Evolutionary conservation across 2,329 filamentous ascomycete genomes (phyloP).

Genomic region (Monosporascus ibericus): DNA sequence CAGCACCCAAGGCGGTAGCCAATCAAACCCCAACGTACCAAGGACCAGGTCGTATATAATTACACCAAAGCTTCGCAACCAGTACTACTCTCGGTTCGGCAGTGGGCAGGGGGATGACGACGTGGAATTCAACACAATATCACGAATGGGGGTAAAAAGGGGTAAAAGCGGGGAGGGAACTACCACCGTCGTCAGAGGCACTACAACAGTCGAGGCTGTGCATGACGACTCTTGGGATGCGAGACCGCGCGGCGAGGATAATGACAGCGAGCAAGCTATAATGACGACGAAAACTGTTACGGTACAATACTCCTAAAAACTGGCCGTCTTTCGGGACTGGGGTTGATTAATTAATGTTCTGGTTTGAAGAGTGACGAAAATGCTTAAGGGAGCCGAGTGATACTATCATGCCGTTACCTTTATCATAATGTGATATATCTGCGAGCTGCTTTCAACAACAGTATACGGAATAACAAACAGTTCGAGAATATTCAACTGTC

Average conservation of each 20-base stretch:
- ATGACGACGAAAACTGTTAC: constrained; percentile 3
- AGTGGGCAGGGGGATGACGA: background rate
- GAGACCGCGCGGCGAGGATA: background rate
- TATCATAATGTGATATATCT: too few species aligned
- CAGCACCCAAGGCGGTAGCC: background rate
- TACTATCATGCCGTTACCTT: too few species aligned
- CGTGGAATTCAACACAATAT: background rate
- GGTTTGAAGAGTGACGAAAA: too few species aligned
- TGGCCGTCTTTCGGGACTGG: too few species aligned
- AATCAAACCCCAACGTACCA: background rate
- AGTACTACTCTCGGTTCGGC: background rate
- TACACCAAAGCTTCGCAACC: background rate
- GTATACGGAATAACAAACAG: too few species aligned
- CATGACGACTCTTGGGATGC: background rate
- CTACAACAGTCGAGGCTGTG: background rate
- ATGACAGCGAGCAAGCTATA: constrained; percentile 1
- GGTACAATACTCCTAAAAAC: background rate
- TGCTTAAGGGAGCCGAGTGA: too few species aligned
- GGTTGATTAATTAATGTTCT: too few species aligned
- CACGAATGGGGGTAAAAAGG: background rate
- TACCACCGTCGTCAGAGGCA: background rate
- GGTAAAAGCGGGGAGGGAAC: background rate
- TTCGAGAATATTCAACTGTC: too few species aligned
- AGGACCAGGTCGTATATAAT: background rate
- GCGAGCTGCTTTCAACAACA: too few species aligned